Evolutionary conservation across 2,329 filamentous ascomycete genomes (phyloP), one percentile per base, ranked within the genome.

Genomic region (Dactylellina parvicollis): DNA sequence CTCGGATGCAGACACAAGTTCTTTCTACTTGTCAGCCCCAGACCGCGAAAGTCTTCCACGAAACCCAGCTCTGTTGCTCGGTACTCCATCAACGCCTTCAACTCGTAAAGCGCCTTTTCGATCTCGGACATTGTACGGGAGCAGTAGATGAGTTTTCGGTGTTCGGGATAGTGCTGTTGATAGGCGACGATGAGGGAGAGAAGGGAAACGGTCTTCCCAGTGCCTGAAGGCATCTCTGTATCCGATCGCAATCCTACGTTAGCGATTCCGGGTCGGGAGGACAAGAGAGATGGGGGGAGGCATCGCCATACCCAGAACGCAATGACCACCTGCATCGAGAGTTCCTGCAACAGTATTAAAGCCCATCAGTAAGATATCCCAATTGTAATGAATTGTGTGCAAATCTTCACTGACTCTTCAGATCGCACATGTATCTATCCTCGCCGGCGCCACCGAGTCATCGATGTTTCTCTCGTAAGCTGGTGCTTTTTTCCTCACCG

Each of bases 51-150:
- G 16, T 99, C 94, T 81, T 99, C 95, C 75, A 90, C 90, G 70
- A 90, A 85, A 0, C 95, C 95, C n/a, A 99, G 86, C 80, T 97
- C 88, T 75, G 96, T 87, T 4, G 92, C 84, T 14, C 95, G 90
- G 79, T 96, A 98, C 79, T 96, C 96, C 93, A 99, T 99, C 59
- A 99, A 82, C 22, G 89, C 89, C 80, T 95, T 92, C 77, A 99
- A 81, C 81, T 99, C 95, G 8, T 92, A 91, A 57, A 99, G 82
- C 0, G 96, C 95, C 82, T 99, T 99, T 80, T 99, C 95, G 79
- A 99, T 99, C 83, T 99, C 95, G 36, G 95, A 99, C 93, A 99
- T 99, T 65, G 95, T 99, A 88, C 95, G 92, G 75, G 95, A 99
- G 84, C 95, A 99, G 82, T 99, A 99, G 64, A 99, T 97, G 56